A percentile compares a stretch with the other conserved stretches of the same genome.
These are phyloP conservation scores for Tricharina praecox DNA, from an alignment of 495 filamentous ascomycete genomes.

Conservation along the genomic window DNA sequence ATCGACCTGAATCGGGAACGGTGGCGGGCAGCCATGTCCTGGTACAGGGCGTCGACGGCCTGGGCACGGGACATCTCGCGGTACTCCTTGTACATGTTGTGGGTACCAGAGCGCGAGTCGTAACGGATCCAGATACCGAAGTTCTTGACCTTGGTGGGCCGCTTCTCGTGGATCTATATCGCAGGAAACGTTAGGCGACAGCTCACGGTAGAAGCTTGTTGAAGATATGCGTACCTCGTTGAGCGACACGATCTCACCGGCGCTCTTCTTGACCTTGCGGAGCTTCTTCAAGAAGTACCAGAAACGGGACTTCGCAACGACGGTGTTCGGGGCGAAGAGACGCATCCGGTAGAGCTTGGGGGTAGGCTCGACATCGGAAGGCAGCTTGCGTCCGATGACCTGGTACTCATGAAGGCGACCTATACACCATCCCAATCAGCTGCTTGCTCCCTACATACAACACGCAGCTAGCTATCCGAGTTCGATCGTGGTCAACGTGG, in stretches of 20 bases:
- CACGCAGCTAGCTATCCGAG: no score
- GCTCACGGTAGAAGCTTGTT: background rate
- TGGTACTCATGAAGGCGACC: slow-evolving; percentile 99
- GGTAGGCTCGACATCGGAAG: slow-evolving; percentile 81
- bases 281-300: slow-evolving; percentile 99
- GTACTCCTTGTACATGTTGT: slow-evolving; percentile 99
- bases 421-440: slow-evolving; percentile 7
- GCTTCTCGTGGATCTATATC: slow-evolving; percentile 86
- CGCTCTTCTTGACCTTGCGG: slow-evolving; percentile 98
- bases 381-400: slow-evolving; percentile 98
- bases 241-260: slow-evolving; percentile 93
- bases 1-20: slow-evolving; percentile 93
- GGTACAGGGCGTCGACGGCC: slow-evolving; percentile 92
- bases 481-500: no score
- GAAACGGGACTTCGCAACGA: slow-evolving; percentile 97
- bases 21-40: slow-evolving; percentile 98
- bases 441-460: background rate
- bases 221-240: slow-evolving; percentile 58
- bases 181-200: slow-evolving; percentile 4
- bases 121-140: slow-evolving; percentile 99
- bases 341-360: slow-evolving; percentile 99
- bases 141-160: slow-evolving; percentile 98
- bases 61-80: slow-evolving; percentile 89
- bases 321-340: slow-evolving; percentile 93
- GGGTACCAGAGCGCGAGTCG: slow-evolving; percentile 97